phyloP scores from a whole-genome alignment of 1,284 basidiomycete genomes.

The Cutaneotrichosporon sp. region DNA sequence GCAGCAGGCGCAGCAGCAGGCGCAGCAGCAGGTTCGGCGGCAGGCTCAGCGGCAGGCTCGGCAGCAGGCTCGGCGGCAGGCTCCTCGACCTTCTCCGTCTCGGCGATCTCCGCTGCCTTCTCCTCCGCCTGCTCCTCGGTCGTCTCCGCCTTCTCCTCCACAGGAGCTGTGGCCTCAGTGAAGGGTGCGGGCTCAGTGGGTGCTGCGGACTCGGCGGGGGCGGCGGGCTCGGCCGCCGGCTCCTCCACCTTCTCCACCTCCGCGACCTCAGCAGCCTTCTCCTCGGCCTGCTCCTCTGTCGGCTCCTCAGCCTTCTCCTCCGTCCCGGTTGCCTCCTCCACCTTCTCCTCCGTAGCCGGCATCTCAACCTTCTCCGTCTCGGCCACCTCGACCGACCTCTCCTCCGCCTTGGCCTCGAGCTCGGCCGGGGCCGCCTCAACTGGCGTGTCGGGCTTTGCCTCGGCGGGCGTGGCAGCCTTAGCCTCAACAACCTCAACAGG shows the following conservation, averaged over 20 bases:
- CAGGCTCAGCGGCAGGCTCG: conserved; percentile 4
- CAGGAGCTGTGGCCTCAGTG: too few relatives aligned
- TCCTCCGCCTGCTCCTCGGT: background rate
- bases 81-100: background rate
- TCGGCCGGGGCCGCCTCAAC: background rate
- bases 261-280: background rate
- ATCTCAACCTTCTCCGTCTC: background rate
- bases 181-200: too few relatives aligned
- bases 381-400: background rate
- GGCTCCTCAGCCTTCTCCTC: conserved; percentile 1
- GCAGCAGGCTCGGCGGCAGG: background rate
- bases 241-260: background rate
- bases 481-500: conserved; percentile 1
- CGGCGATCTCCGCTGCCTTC: background rate
- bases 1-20: background rate
- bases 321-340: too few relatives aligned
- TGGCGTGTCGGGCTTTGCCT: background rate
- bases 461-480: background rate
- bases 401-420: background rate
- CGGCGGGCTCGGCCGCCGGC: background rate
- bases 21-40: too few relatives aligned
- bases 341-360: too few relatives aligned
- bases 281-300: background rate
- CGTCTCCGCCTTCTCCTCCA: background rate
- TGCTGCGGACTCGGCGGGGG: too few relatives aligned